A percentile compares a stretch with the other conserved stretches of the same genome.
Conservation (phyloP, 306 rosid species). For the Rosa multiflora region DNA sequence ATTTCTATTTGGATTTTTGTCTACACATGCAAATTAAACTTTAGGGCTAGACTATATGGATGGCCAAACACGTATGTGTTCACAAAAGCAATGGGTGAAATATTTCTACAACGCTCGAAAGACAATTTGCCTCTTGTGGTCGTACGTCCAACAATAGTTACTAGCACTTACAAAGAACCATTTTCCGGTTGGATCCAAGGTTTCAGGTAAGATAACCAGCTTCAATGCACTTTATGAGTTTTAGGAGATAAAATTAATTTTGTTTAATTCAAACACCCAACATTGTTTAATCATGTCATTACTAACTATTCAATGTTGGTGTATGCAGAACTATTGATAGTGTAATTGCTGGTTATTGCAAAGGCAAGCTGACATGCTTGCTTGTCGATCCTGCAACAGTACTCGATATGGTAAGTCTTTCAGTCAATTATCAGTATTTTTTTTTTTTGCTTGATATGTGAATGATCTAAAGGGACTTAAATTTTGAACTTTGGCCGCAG, state of each 20-base stretch:
- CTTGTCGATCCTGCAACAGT: slow-evolving; percentile 30
- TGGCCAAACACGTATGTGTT: slow-evolving; percentile 44
- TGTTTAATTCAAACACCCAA: not conserved
- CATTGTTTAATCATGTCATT: not conserved
- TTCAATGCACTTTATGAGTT: not conserved
- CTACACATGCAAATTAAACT: not conserved
- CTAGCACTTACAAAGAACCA: slow-evolving; percentile 31
- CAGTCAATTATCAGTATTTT: not conserved
- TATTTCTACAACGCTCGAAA: slow-evolving; percentile 20
- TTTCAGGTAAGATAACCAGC: slow-evolving; percentile 23
- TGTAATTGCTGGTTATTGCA: slow-evolving; percentile 29
- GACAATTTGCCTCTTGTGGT: slow-evolving; percentile 25
- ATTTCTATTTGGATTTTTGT: not conserved
- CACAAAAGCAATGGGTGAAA: slow-evolving; percentile 56
- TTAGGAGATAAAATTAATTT: not conserved
- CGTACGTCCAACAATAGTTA: slow-evolving; percentile 27
- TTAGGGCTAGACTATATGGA: slow-evolving; percentile 42
- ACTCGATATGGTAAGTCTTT: slow-evolving; percentile 38
- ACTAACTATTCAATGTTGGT: not conserved
- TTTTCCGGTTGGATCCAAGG: slow-evolving; percentile 49
- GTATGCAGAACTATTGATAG: slow-evolving; percentile 44
- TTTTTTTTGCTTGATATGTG: not conserved
- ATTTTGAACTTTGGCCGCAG: slow-evolving; percentile 19
- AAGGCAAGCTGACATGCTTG: slow-evolving; percentile 39
- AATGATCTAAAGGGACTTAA: not conserved